These are phyloP conservation scores for Cercospora sesami DNA, from an alignment of 2,329 filamentous ascomycete genomes.

Conservation along the genomic window DNA sequence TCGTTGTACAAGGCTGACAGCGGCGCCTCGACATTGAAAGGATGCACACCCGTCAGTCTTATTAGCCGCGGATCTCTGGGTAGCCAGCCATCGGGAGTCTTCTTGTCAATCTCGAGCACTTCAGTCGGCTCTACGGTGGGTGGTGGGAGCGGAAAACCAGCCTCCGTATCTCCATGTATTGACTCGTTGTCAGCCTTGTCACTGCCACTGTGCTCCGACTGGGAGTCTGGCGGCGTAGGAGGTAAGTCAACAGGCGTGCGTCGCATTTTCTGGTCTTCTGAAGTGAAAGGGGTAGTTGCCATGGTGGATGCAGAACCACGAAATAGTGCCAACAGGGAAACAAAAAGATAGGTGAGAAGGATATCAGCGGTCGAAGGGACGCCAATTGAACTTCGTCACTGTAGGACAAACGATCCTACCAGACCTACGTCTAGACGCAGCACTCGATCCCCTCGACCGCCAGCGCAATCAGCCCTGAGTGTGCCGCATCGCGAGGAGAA, in stretches of 20 bases:
- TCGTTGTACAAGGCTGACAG: slow-evolving; percentile 73
- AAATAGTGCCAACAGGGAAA: not conserved
- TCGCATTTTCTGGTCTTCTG: slow-evolving; percentile 27
- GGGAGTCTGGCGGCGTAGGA: slow-evolving; percentile 43
- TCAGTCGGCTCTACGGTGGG: slow-evolving; percentile 56
- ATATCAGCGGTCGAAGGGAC: not conserved
- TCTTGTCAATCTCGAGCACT: slow-evolving; percentile 72
- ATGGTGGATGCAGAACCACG: slow-evolving; percentile 13
- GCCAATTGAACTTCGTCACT: not conserved
- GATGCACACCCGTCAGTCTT: slow-evolving; percentile 81
- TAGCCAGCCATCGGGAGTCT: slow-evolving; percentile 81
- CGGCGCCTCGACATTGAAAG: slow-evolving; percentile 87
- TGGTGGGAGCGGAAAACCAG: slow-evolving; percentile 68
- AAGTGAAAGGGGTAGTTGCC: not conserved
- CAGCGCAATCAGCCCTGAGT: not conserved
- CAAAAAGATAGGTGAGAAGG: not conserved
- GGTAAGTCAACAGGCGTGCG: slow-evolving; percentile 33
- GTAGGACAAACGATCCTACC: not conserved
- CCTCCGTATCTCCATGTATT: slow-evolving; percentile 60
- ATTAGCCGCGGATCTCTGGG: slow-evolving; percentile 78
- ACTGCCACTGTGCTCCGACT: slow-evolving; percentile 36
- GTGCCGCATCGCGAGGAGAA: slow-evolving; percentile 19
- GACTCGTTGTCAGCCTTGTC: slow-evolving; percentile 32
- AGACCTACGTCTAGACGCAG: not conserved
- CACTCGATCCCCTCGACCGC: not conserved